phyloP scores from a whole-genome alignment of 805 yeast genomes.

The Candida pseudoglaebosa region DNA sequence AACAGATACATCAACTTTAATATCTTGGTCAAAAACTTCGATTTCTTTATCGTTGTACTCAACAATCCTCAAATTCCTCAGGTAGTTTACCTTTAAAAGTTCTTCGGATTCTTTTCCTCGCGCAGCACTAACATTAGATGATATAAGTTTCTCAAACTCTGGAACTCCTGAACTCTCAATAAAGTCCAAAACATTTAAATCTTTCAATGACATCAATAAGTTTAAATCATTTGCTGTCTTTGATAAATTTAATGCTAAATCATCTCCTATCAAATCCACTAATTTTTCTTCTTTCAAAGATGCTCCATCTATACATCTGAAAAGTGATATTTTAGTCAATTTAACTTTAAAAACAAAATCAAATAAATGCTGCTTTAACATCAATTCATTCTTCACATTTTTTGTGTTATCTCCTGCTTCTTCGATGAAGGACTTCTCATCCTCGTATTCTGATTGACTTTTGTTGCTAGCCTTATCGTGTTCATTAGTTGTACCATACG shows the following conservation, averaged over 20 bases:
- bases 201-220: conserved; percentile 59
- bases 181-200: conserved; percentile 70
- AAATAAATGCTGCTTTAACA: conserved; percentile 53
- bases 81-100: conserved; percentile 57
- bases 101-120: conserved; percentile 22
- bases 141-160: conserved; percentile 64
- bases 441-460: conserved; percentile 6
- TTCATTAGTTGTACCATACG: conserved; percentile 28
- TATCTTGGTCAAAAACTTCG: conserved; percentile 73
- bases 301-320: conserved; percentile 61
- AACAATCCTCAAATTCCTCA: conserved; percentile 57
- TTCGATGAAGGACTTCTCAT: neutral
- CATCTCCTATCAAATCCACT: conserved; percentile 68
- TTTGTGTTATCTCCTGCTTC: neutral
- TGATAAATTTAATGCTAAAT: conserved; percentile 55
- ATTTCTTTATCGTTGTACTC: conserved; percentile 49
- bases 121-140: conserved; percentile 52
- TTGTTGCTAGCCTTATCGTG: conserved; percentile 8
- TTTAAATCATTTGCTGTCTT: conserved; percentile 60
- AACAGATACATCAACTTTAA: conserved; percentile 71
- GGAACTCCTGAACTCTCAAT: conserved; percentile 58
- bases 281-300: conserved; percentile 63
- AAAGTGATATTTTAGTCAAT: conserved; percentile 54
- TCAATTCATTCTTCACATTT: conserved; percentile 11
- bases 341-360: conserved; percentile 74